Percentiles rank a stretch among this genome's conserved stretches.
phyloP scores from a whole-genome alignment of 768 basidiomycete genomes.

The Collybia mongolica region DNA sequence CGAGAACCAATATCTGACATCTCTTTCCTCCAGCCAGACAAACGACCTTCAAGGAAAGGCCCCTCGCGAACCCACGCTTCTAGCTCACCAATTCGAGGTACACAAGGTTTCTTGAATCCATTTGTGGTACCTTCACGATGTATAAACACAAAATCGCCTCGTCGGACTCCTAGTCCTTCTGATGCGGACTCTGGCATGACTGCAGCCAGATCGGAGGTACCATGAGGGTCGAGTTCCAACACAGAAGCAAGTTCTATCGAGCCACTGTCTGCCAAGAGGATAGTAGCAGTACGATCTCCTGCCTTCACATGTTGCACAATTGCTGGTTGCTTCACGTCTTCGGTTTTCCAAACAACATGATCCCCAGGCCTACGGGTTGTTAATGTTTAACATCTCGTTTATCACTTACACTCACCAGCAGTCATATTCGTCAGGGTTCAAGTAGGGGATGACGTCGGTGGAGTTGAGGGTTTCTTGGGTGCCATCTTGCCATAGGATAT shows the following conservation, averaged over 20 bases:
- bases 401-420: constrained; percentile 59
- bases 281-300: constrained; percentile 63
- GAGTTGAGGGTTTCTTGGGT: constrained; percentile 58
- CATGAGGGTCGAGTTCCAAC: constrained; percentile 88
- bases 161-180: constrained; percentile 75
- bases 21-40: constrained; percentile 70
- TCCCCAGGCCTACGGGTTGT: constrained; percentile 76
- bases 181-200: constrained; percentile 36
- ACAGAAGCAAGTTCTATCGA: constrained; percentile 69
- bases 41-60: constrained; percentile 48
- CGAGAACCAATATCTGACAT: constrained; percentile 63
- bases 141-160: constrained; percentile 85
- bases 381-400: constrained; percentile 5
- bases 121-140: constrained; percentile 71
- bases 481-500: constrained; percentile 90
- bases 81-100: constrained; percentile 84
- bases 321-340: constrained; percentile 62
- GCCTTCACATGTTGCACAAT: constrained; percentile 81
- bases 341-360: constrained; percentile 80
- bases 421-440: constrained; percentile 90
- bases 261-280: constrained; percentile 56
- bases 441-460: constrained; percentile 72
- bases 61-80: constrained; percentile 76
- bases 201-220: constrained; percentile 51
- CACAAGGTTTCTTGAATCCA: constrained; percentile 62